Percentiles rank a stretch among this genome's conserved stretches.
Conservation (phyloP, 108 stramenopile genomes). For the Nitzschia inconspicua region DNA sequence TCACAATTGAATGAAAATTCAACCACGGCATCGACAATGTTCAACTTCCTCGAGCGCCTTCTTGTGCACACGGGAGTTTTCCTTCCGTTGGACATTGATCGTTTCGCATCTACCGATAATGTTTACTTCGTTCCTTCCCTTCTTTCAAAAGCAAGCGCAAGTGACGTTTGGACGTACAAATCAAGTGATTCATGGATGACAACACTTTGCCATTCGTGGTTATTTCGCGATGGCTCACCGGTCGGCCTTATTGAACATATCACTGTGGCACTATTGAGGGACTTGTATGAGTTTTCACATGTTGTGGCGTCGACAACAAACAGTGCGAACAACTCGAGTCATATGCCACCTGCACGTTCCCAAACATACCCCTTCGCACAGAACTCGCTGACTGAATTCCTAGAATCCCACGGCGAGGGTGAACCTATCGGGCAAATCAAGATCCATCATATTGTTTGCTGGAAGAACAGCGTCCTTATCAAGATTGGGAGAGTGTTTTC, state of each 20-base stretch:
- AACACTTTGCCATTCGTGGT: conserved; percentile 29
- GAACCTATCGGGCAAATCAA: conserved; percentile 42
- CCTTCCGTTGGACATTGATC: conserved; percentile 60
- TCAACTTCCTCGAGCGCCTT: conserved; percentile 63
- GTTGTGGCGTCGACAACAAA: background rate
- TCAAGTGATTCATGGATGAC: conserved; percentile 56
- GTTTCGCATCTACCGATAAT: conserved; percentile 29
- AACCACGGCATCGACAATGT: conserved; percentile 43
- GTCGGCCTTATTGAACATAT: conserved; percentile 64
- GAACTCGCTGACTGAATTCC: conserved; percentile 24
- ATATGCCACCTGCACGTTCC: conserved; percentile 13
- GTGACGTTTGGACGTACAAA: conserved; percentile 76
- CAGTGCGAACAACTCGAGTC: background rate
- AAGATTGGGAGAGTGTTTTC: conserved; percentile 60
- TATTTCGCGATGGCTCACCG: conserved; percentile 70
- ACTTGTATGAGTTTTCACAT: conserved; percentile 53
- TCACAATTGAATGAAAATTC: conserved; percentile 38
- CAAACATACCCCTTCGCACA: conserved; percentile 34
- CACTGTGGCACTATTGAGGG: conserved; percentile 55
- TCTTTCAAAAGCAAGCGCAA: conserved; percentile 44
- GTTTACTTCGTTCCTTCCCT: conserved; percentile 75
- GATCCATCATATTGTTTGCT: conserved; percentile 67
- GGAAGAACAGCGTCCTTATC: conserved; percentile 58
- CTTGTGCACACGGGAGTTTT: conserved; percentile 67
- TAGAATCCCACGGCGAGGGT: conserved; percentile 30